Conservation (phyloP, 495 filamentous ascomycete species). For the Penicillium tannophilum region DNA sequence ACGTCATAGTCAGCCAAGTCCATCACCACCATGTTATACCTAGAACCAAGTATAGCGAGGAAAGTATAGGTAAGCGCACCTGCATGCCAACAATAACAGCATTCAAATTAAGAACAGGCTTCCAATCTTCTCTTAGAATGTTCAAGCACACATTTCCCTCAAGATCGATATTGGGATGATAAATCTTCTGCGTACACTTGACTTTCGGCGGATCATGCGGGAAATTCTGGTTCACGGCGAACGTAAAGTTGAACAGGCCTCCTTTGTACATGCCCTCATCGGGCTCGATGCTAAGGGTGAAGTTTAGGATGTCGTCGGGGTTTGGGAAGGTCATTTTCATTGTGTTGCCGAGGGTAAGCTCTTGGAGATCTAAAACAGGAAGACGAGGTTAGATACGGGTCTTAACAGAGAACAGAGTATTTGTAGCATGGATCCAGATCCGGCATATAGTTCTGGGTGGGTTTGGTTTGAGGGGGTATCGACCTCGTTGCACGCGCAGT, state of each 20-base stretch:
- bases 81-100: conserved; percentile 95
- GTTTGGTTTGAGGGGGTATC: conserved; percentile 1
- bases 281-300: conserved; percentile 88
- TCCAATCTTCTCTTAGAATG: conserved; percentile 97
- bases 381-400: neutral
- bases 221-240: conserved; percentile 91
- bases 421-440: too few species aligned
- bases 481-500: conserved; percentile 94
- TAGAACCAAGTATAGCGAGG: neutral
- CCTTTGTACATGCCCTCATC: conserved; percentile 98
- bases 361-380: conserved; percentile 71
- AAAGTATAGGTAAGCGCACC: conserved; percentile 40
- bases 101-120: conserved; percentile 94
- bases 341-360: conserved; percentile 84
- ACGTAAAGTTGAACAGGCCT: conserved; percentile 85
- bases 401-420: neutral
- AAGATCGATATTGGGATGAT: conserved; percentile 97
- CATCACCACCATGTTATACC: neutral
- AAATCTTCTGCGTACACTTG: conserved; percentile 97
- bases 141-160: conserved; percentile 98
- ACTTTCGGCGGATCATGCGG: conserved; percentile 98
- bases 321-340: conserved; percentile 94
- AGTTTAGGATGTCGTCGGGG: conserved; percentile 95
- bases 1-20: conserved; percentile 5
- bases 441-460: neutral